phyloP scores from a whole-genome alignment of 805 yeast species.

The Vanderwaltozyma yarrowii region DNA sequence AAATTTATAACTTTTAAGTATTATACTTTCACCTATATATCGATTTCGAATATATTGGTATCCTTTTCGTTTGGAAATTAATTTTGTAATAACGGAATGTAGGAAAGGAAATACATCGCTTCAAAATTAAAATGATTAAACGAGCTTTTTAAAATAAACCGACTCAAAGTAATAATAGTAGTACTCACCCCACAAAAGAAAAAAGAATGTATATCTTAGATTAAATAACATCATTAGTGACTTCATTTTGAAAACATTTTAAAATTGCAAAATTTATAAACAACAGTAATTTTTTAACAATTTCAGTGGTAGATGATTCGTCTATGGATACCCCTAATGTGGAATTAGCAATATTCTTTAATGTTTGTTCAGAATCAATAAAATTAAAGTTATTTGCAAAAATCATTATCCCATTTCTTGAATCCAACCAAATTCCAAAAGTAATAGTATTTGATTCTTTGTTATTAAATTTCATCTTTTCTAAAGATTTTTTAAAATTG shows the following conservation, averaged over 20 bases:
- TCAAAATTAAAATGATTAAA: too few relatives aligned
- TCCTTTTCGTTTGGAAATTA: too few relatives aligned
- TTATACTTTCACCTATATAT: too few relatives aligned
- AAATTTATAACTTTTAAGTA: too few relatives aligned
- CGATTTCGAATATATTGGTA: too few relatives aligned
- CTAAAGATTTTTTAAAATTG: neutral
- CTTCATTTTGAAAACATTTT: slow-evolving; percentile 11
- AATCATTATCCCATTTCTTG: slow-evolving; percentile 13
- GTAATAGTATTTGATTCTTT: slow-evolving; percentile 1
- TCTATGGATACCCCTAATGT: slow-evolving; percentile 8
- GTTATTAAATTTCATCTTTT: neutral
- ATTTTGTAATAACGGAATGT: too few relatives aligned
- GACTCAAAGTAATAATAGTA: too few relatives aligned
- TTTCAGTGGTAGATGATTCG: slow-evolving; percentile 3
- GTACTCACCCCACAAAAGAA: too few relatives aligned
- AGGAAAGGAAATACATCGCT: too few relatives aligned
- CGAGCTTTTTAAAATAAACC: too few relatives aligned
- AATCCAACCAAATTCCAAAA: slow-evolving; percentile 18
- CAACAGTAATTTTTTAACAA: slow-evolving; percentile 10
- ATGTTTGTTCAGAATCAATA: too few relatives aligned
- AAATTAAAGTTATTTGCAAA: slow-evolving; percentile 9
- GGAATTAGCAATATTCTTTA: slow-evolving; percentile 3
- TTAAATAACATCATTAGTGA: neutral
- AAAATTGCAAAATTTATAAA: slow-evolving; percentile 16
- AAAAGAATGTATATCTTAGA: too few relatives aligned